Percentiles rank a stretch among this genome's conserved stretches.
These are phyloP conservation scores for Picochlorum sp. DNA, from an alignment of 139 green algal genomes.

Conservation along the genomic window DNA sequence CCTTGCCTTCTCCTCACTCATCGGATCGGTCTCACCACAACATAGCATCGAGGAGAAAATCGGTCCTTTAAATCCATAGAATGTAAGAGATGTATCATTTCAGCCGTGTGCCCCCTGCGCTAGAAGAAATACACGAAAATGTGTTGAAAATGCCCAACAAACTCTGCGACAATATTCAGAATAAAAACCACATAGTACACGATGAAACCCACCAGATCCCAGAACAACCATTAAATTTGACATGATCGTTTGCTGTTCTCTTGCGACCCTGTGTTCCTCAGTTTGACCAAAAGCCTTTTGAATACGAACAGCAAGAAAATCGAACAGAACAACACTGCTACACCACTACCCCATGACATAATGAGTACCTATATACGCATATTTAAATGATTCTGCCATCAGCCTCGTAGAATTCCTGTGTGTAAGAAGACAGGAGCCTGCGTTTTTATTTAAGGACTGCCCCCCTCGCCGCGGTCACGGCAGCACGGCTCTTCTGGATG, in stretches of 20 bases:
- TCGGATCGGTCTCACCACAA: conserved; percentile 58
- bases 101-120: conserved; percentile 82
- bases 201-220: neutral
- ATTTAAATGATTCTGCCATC: no score
- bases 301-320: no score
- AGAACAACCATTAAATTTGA: neutral
- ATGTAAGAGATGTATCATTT: conserved; percentile 73
- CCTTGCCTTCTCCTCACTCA: conserved; percentile 51
- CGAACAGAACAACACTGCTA: no score
- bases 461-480: no score
- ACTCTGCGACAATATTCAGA: neutral
- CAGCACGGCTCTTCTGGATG: no score
- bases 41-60: conserved; percentile 63
- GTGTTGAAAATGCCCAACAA: neutral
- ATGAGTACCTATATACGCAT: no score
- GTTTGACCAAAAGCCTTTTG: no score
- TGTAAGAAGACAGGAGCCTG: no score
- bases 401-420: no score
- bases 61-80: conserved; percentile 33
- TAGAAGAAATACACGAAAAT: neutral
- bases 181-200: neutral
- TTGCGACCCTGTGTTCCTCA: neutral
- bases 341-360: no score
- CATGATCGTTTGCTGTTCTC: neutral
- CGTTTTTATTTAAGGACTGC: no score